Evolutionary conservation across 2,329 filamentous ascomycete genomes (phyloP).

Genomic region (Xylariaceae sp.): DNA sequence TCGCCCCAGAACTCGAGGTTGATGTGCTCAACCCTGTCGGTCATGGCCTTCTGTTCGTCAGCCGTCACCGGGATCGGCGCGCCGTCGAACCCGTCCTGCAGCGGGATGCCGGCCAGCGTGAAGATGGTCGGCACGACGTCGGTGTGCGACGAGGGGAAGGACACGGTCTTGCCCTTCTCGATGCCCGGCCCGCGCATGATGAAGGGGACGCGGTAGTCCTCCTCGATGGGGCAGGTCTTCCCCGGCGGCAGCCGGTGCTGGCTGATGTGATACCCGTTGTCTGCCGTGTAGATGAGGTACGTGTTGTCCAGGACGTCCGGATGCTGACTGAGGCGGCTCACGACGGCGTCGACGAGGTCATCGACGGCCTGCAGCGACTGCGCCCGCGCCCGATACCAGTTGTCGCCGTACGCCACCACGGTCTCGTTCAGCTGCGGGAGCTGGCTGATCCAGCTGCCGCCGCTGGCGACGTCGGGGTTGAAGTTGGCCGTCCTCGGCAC

Average conservation of each 20-base stretch:
- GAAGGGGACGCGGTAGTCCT: slow-evolving; percentile 50
- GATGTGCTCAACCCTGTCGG: slow-evolving; percentile 6
- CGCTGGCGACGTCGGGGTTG: slow-evolving; percentile 43
- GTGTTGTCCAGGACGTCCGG: slow-evolving; percentile 39
- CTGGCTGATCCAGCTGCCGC: slow-evolving; percentile 34
- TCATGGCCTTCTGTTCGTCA: slow-evolving; percentile 5
- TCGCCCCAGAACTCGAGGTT: slow-evolving; percentile 3
- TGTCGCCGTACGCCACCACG: slow-evolving; percentile 42
- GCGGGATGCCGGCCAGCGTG: slow-evolving; percentile 18
- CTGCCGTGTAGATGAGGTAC: slow-evolving; percentile 47
- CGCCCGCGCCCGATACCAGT: slow-evolving; percentile 42
- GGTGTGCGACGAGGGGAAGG: slow-evolving; percentile 40
- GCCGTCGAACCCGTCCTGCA: slow-evolving; percentile 41
- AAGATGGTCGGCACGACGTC: slow-evolving; percentile 47
- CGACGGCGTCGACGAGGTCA: slow-evolving; percentile 41
- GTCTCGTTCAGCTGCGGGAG: slow-evolving; percentile 36
- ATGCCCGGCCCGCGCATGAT: slow-evolving; percentile 50
- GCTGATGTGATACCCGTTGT: slow-evolving; percentile 51
- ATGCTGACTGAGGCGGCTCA: slow-evolving; percentile 30
- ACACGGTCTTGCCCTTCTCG: slow-evolving; percentile 3
- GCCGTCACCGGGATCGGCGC: slow-evolving; percentile 33
- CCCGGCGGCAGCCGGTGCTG: slow-evolving; percentile 49
- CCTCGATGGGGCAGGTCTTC: slow-evolving; percentile 46
- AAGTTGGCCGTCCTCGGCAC: slow-evolving; percentile 56
- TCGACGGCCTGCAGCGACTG: slow-evolving; percentile 45